These are phyloP conservation scores for Pseudogymnoascus sp. DNA, from an alignment of 2,329 filamentous ascomycete genomes.

Conservation along the genomic window DNA sequence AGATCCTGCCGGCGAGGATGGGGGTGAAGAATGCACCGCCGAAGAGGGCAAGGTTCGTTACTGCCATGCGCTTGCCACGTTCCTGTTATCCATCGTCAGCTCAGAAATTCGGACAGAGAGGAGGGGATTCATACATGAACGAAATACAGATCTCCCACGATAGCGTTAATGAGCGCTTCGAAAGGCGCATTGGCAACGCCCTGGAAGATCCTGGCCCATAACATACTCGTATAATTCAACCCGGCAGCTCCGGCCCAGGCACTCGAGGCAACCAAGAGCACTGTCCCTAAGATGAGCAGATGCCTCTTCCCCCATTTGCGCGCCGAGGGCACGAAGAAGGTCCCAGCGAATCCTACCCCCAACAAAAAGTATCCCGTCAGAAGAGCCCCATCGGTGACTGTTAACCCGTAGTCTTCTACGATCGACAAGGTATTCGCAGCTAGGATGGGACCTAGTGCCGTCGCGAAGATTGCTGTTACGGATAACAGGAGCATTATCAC, in stretches of 20 bases:
- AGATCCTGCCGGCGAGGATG: slow-evolving; percentile 84
- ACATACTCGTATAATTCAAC: slow-evolving; percentile 59
- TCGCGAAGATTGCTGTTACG: slow-evolving; percentile 72
- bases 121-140: slow-evolving; percentile 59
- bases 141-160: slow-evolving; percentile 82
- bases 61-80: slow-evolving; percentile 78
- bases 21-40: slow-evolving; percentile 71
- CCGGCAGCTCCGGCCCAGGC: slow-evolving; percentile 68
- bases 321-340: slow-evolving; percentile 79
- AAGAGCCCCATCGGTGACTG: slow-evolving; percentile 69
- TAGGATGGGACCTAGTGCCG: slow-evolving; percentile 75
- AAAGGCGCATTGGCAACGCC: slow-evolving; percentile 82
- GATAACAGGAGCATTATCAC: slow-evolving; percentile 71
- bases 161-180: slow-evolving; percentile 81
- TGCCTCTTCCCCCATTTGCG: slow-evolving; percentile 91
- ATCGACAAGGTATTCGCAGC: slow-evolving; percentile 81
- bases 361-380: slow-evolving; percentile 83
- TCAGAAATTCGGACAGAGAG: background rate
- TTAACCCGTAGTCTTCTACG: slow-evolving; percentile 52
- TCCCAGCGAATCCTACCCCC: slow-evolving; percentile 70
- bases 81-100: slow-evolving; percentile 36
- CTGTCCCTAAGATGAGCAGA: slow-evolving; percentile 68
- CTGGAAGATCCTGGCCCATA: slow-evolving; percentile 76
- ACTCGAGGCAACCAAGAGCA: slow-evolving; percentile 65
- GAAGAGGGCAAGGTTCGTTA: slow-evolving; percentile 62